Conservation (phyloP, 192 early-diverging fungal genomes). For the Jimgerdemannia flammicorona region DNA sequence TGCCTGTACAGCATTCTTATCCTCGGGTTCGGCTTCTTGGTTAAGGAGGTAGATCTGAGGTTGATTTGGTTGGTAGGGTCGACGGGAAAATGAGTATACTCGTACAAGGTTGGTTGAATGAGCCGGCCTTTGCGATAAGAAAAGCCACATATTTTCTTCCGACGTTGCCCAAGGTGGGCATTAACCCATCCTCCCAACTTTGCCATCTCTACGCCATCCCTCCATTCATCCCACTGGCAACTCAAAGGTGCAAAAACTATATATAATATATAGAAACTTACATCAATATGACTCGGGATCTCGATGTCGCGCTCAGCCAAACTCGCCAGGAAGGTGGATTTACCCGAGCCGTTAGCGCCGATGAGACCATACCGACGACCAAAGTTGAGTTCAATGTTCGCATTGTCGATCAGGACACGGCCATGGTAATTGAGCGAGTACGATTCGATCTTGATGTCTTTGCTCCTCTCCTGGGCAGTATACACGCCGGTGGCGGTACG, state of each 20-base stretch:
- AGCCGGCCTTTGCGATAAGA: background rate
- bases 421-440: slow-evolving; percentile 94
- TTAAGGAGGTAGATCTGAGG: slow-evolving; percentile 86
- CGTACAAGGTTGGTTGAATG: background rate
- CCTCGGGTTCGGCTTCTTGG: slow-evolving; percentile 93
- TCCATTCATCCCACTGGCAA: background rate
- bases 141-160: too few species aligned
- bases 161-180: background rate
- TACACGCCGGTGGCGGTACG: slow-evolving; percentile 90
- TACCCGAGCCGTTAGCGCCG: slow-evolving; percentile 92
- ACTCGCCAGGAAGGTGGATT: slow-evolving; percentile 88
- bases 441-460: slow-evolving; percentile 95
- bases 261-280: slow-evolving; percentile 26
- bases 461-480: slow-evolving; percentile 82
- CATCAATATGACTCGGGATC: slow-evolving; percentile 96
- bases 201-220: background rate
- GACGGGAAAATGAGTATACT: too few species aligned
- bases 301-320: slow-evolving; percentile 91
- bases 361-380: slow-evolving; percentile 92
- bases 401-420: slow-evolving; percentile 90
- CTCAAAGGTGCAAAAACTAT: background rate
- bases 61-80: too few species aligned
- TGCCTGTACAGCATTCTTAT: slow-evolving; percentile 86
- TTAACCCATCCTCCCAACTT: background rate
- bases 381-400: slow-evolving; percentile 96